Percentiles rank a stretch among this genome's conserved stretches.
phyloP scores from a whole-genome alignment of 148 eudicot genomes.

The Chenopodium album region DNA sequence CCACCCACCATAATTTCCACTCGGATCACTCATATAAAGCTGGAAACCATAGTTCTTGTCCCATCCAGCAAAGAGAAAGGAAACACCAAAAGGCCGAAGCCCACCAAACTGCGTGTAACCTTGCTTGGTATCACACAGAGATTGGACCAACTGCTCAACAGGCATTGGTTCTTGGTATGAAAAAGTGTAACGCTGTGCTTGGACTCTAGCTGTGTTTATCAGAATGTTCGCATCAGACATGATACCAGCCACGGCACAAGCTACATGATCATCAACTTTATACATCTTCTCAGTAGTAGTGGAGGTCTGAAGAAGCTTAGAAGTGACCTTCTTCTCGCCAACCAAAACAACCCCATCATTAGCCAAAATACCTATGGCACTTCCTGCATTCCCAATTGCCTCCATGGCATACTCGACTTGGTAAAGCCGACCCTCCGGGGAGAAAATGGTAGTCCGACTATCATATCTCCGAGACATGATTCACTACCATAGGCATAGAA shows the following conservation, averaged over 20 bases:
- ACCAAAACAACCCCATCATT: slow-evolving; percentile 83
- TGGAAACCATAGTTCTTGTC: slow-evolving; percentile 82
- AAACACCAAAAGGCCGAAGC: slow-evolving; percentile 90
- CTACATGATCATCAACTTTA: slow-evolving; percentile 90
- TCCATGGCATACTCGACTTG: slow-evolving; percentile 98
- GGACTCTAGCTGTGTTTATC: slow-evolving; percentile 81
- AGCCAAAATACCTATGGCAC: slow-evolving; percentile 77
- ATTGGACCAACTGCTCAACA: slow-evolving; percentile 90
- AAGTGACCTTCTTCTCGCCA: slow-evolving; percentile 92
- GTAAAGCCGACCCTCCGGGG: slow-evolving; percentile 95
- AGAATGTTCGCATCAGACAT: slow-evolving; percentile 97
- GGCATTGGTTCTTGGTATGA: slow-evolving; percentile 88
- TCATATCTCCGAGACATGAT: slow-evolving; percentile 84
- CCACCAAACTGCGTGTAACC: slow-evolving; percentile 97
- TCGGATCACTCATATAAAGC: slow-evolving; percentile 89
- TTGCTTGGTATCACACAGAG: slow-evolving; percentile 84
- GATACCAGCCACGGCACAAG: slow-evolving; percentile 93
- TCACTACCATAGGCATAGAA: slow-evolving; percentile 12
- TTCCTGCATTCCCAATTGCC: slow-evolving; percentile 90
- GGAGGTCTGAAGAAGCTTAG: slow-evolving; percentile 84
- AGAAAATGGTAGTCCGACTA: slow-evolving; percentile 92
- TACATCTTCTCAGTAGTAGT: slow-evolving; percentile 88
- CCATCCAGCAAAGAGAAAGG: slow-evolving; percentile 87
- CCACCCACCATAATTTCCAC: slow-evolving; percentile 94
- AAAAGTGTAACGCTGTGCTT: slow-evolving; percentile 77